phyloP scores from a whole-genome alignment of 768 basidiomycete genomes.

The Serendipita sp. region DNA sequence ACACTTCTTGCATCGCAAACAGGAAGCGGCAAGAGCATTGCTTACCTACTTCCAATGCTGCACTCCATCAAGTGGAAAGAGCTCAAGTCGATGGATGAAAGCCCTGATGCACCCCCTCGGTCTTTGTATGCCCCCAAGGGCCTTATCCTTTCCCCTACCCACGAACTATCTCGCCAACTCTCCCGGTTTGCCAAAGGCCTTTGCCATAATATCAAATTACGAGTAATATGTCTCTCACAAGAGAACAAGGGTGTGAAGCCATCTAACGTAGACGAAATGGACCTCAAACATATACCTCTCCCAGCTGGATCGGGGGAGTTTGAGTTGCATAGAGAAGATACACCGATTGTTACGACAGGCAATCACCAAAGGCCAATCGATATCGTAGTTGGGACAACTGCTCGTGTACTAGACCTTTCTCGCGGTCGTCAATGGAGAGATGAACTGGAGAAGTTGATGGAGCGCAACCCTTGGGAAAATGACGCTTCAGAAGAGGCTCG shows the following conservation, averaged over 20 bases:
- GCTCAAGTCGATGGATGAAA: slow-evolving; percentile 12
- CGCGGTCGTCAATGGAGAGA: slow-evolving; percentile 15
- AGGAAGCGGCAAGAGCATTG: slow-evolving; percentile 82
- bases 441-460: slow-evolving; percentile 18
- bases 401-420: slow-evolving; percentile 45
- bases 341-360: background rate
- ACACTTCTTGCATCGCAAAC: slow-evolving; percentile 70
- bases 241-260: slow-evolving; percentile 25
- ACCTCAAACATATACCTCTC: background rate
- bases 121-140: slow-evolving; percentile 32
- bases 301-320: background rate
- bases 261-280: background rate
- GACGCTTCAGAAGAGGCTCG: slow-evolving; percentile 20
- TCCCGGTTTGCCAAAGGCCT: slow-evolving; percentile 58
- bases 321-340: background rate
- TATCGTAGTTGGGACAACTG: slow-evolving; percentile 40
- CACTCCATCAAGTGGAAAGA: slow-evolving; percentile 63
- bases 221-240: slow-evolving; percentile 53
- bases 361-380: slow-evolving; percentile 6
- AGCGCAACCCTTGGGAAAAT: slow-evolving; percentile 11
- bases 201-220: slow-evolving; percentile 57
- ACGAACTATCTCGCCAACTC: slow-evolving; percentile 74
- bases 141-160: slow-evolving; percentile 72
- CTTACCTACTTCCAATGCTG: slow-evolving; percentile 72
- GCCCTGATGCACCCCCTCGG: slow-evolving; percentile 7